A percentile compares a stretch with the other conserved stretches of the same genome.
phyloP scores from a whole-genome alignment of 495 filamentous ascomycete genomes.

The Tuber magnatum region DNA sequence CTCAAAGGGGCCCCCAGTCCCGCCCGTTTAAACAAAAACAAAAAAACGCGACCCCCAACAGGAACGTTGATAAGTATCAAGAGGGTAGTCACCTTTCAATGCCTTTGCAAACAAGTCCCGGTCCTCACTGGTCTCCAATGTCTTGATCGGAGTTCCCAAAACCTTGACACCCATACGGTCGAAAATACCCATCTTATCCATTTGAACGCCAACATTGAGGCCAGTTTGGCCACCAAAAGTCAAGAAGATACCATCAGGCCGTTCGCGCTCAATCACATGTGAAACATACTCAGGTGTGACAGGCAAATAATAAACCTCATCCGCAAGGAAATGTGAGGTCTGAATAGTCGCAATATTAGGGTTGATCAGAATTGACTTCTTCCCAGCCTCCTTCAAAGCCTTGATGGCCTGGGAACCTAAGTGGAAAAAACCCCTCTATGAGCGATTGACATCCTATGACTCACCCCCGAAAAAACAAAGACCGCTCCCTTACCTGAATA shows the following conservation, averaged over 20 bases:
- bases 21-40: too few species aligned
- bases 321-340: slow-evolving; percentile 87
- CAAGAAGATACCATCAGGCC: slow-evolving; percentile 92
- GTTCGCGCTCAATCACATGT: slow-evolving; percentile 91
- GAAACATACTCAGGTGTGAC: slow-evolving; percentile 93
- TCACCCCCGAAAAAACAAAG: slow-evolving; percentile 20
- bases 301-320: slow-evolving; percentile 97
- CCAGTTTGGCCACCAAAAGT: slow-evolving; percentile 97
- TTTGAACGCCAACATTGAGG: slow-evolving; percentile 91
- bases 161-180: slow-evolving; percentile 92
- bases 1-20: background rate
- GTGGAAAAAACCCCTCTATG: slow-evolving; percentile 4
- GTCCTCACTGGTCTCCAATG: slow-evolving; percentile 89
- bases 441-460: slow-evolving; percentile 35
- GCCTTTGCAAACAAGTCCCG: slow-evolving; percentile 92
- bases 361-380: slow-evolving; percentile 92
- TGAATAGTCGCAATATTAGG: slow-evolving; percentile 99
- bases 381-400: slow-evolving; percentile 94
- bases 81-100: slow-evolving; percentile 46
- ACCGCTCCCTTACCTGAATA: slow-evolving; percentile 68
- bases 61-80: background rate
- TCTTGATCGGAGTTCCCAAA: slow-evolving; percentile 88
- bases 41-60: background rate
- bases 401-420: slow-evolving; percentile 91
- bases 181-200: slow-evolving; percentile 93